These are phyloP conservation scores for Knufia petricola DNA, from an alignment of 2,329 filamentous ascomycete genomes.

Conservation along the genomic window DNA sequence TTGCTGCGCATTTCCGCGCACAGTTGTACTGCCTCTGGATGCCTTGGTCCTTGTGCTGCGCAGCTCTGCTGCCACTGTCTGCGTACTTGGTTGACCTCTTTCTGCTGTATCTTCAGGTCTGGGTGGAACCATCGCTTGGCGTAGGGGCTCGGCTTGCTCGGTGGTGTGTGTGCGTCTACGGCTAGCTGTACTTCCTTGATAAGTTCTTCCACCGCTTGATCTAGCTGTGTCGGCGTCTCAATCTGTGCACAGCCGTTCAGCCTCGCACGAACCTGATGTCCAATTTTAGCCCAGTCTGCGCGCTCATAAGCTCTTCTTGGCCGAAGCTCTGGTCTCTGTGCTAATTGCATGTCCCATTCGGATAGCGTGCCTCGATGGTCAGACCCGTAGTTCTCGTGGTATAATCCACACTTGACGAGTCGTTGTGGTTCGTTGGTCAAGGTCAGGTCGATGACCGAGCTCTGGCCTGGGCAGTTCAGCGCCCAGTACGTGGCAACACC, in stretches of 20 bases:
- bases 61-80: conserved; percentile 19
- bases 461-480: conserved; percentile 11
- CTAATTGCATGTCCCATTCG: conserved; percentile 19
- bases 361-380: conserved; percentile 14
- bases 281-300: conserved; percentile 12
- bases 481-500: neutral
- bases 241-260: neutral
- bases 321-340: neutral
- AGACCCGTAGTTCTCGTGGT: conserved; percentile 23
- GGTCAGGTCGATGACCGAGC: conserved; percentile 16
- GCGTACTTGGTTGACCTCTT: conserved; percentile 18
- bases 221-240: neutral
- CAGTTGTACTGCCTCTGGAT: conserved; percentile 8
- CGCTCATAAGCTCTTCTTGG: conserved; percentile 7
- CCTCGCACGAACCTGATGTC: conserved; percentile 6
- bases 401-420: conserved; percentile 22
- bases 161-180: conserved; percentile 15
- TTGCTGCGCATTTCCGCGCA: conserved; percentile 11
- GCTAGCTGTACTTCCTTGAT: conserved; percentile 9
- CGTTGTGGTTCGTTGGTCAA: conserved; percentile 11
- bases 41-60: conserved; percentile 2
- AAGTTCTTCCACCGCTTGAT: neutral
- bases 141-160: conserved; percentile 15
- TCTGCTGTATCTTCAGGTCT: conserved; percentile 22
- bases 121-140: conserved; percentile 24